phyloP scores from a whole-genome alignment of 75 land plant genomes.

The Isoetes taiwanensis region DNA sequence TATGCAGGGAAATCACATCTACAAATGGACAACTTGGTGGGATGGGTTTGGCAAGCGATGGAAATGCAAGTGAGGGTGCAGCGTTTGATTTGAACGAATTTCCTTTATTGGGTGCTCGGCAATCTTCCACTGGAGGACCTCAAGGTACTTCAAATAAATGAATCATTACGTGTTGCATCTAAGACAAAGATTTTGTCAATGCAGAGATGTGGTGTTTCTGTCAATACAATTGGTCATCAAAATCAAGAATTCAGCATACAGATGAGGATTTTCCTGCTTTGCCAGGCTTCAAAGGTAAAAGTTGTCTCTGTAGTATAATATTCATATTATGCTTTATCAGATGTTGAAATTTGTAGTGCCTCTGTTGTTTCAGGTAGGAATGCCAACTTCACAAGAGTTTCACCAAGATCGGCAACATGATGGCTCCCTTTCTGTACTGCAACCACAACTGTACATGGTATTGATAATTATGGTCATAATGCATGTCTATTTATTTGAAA shows the following conservation, averaged over 20 bases:
- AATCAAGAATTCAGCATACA: slow-evolving; percentile 6
- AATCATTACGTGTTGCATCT: too few relatives aligned
- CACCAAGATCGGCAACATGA: slow-evolving; percentile 4
- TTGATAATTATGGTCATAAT: too few relatives aligned
- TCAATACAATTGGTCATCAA: neutral
- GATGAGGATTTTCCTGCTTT: slow-evolving; percentile 6
- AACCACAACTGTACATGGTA: neutral
- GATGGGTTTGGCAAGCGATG: slow-evolving; percentile 5
- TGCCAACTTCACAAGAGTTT: neutral
- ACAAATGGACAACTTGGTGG: slow-evolving; percentile 2
- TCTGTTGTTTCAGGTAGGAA: slow-evolving; percentile 5
- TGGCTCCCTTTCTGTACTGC: neutral
- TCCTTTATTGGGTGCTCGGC: neutral
- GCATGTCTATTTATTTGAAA: too few relatives aligned
- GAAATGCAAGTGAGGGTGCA: neutral
- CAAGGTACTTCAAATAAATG: neutral
- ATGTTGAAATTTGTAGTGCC: neutral
- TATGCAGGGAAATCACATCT: slow-evolving; percentile 1
- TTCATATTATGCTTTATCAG: neutral
- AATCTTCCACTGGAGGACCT: neutral
- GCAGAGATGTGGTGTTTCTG: too few relatives aligned
- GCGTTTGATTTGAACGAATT: slow-evolving; percentile 2
- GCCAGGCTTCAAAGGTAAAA: slow-evolving; percentile 1
- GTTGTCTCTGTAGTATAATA: neutral
- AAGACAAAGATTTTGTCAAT: neutral